Evolutionary conservation across 2,329 filamentous ascomycete species (phyloP), one percentile per base, ranked within the genome.

Genomic region (Neurospora sp.): DNA sequence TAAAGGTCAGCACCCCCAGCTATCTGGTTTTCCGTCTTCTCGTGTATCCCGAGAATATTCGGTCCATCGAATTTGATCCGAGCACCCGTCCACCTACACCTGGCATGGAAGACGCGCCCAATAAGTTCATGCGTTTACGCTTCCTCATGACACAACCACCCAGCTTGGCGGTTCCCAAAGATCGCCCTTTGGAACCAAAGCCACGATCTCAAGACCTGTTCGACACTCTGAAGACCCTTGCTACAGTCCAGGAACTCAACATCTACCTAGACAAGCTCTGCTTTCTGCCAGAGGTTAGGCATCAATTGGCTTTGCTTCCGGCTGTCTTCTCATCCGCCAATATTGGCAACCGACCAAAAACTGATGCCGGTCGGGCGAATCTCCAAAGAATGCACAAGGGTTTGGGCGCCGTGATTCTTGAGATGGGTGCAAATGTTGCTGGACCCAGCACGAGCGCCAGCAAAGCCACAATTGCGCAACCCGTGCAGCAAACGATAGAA

Each of bases 301-400:
- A 28, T 40, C 69, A 69, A 2, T 52, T 69, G 15, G 19, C 69
- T 6, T 41, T 69, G 37, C 69, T 69, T 28, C 69, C 68, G 33
- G 0, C 33, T 6, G 33, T 33, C 33, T 33, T 33, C 6, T 6
- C 33, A 6, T 33, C 33, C 33, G 6, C 33, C 33, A 33, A 33
- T 33, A 1, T 33, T 6, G 6, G 33, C 1, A 1, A 6, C 6
- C 33, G 33, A 33, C 6, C 6, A 33, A 33, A 33, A 6, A 33
- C 33, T 1, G 33, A 33, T 33, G 5, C 6, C 33, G 6, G 6
- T 6, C 33, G 33, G 33, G 5, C 33, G 6, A 33, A 33, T 33
- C 33, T 33, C 28, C 28, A 33, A 33, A 6, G 6, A 6, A 6
- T 33, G 33, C 6, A 33, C 6, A 33, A 33, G 33, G 33, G 33